These are phyloP conservation scores for Blastomyces percursus DNA, from an alignment of 2,329 filamentous ascomycete species.

Conservation along the genomic window DNA sequence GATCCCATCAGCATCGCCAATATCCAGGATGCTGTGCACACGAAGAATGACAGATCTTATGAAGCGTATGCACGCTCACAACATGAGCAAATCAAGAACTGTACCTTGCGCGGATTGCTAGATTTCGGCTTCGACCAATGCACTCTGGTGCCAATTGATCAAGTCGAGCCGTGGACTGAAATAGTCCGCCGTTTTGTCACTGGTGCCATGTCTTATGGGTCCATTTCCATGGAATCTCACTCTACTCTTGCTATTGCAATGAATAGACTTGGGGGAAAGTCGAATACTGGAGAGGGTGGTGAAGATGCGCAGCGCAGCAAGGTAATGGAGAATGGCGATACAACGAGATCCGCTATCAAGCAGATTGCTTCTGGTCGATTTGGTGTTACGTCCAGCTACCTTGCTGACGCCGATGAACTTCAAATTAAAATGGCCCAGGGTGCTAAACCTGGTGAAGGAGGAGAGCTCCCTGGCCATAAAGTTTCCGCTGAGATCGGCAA, in stretches of 20 bases:
- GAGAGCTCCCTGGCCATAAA: constrained; percentile 94
- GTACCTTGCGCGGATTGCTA: constrained; percentile 83
- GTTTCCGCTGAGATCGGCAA: constrained; percentile 88
- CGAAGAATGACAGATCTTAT: constrained; percentile 97
- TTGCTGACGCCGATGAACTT: constrained; percentile 88
- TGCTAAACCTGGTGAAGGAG: constrained; percentile 94
- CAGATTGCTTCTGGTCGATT: constrained; percentile 94
- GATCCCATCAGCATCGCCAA: constrained; percentile 92
- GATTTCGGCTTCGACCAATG: constrained; percentile 93
- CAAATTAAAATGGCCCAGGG: constrained; percentile 99
- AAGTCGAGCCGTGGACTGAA: constrained; percentile 96
- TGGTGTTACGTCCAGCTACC: constrained; percentile 87
- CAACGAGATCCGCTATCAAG: constrained; percentile 95
- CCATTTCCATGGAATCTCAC: constrained; percentile 97
- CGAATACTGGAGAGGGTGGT: constrained; percentile 94
- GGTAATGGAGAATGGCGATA: constrained; percentile 80
- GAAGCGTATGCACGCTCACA: constrained; percentile 89
- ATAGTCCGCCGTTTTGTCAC: constrained; percentile 95
- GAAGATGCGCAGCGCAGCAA: constrained; percentile 87
- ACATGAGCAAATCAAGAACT: constrained; percentile 94
- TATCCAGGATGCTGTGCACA: constrained; percentile 89
- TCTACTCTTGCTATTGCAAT: constrained; percentile 91
- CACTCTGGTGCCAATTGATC: constrained; percentile 78
- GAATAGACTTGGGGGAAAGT: constrained; percentile 94
- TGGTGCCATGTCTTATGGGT: constrained; percentile 96